Base-by-base conservation (phyloP, 805 yeast species). In the Kluyveromyces aestuarii region DNA sequence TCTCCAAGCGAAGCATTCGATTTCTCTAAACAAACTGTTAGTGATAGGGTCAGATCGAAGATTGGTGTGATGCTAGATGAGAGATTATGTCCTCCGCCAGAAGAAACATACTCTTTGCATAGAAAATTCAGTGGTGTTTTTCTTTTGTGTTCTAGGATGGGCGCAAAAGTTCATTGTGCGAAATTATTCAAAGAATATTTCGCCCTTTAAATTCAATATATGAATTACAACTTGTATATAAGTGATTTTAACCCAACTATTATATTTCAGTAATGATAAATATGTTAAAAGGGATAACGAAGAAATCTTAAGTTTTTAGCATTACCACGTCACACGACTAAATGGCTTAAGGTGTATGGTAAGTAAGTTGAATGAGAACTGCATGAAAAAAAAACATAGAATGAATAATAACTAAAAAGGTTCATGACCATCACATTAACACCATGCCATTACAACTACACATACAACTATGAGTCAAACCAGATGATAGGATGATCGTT, bases 21-120 rank as follows among this genome's bases (percentile, higher is more conserved):
- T 62, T 93, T 93, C 69, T 71, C 77, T 27, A 71, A 78, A 48
- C 99, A 93, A 67, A 90, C 96, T 13, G 91, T 93, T 40, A 89
- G 98, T 6, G 96, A 88, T 55, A 77, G 98, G 54, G 96, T 93
- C 19, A 78, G 96, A 55, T 83, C 79, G 2, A 89, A 90, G 59
- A 87, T 93, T 55, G 82, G 88, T 2, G 70, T 90, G 47, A 93
- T 93, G 99, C 74, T 93, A 52, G 79, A 82, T 52, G 96, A 93
- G 66, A 79, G 99, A 56, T 72, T 93, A 52, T 80, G 96, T 2
- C 97, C 99, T 3, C 99, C 99, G 13, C 99, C 99, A 2, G 98
- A 93, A 61, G 99, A 93, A 67, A 93, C 99, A 0, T 93, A 93
- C 64, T 85, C 96, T n/a, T 72, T 93, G 57, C 99, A 93, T 68